Evolutionary conservation across 2,329 filamentous ascomycete genomes (phyloP).

Genomic region (Penicillium hesseltinei): DNA sequence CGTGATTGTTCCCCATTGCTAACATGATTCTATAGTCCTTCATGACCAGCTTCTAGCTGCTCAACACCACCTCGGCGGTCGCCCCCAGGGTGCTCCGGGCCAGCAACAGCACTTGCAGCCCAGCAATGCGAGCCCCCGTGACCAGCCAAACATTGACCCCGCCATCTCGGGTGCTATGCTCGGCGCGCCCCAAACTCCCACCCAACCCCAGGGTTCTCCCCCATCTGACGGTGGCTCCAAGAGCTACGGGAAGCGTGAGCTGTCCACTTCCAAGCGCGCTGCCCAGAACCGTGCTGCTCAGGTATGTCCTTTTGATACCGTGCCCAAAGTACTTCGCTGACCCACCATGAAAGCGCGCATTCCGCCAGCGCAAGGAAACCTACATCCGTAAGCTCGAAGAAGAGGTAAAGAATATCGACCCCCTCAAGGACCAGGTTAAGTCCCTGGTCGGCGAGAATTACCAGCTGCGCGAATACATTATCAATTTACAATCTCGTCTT

Average conservation of each 20-base stretch:
- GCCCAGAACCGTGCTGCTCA: slow-evolving; percentile 96
- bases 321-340: slow-evolving; percentile 10
- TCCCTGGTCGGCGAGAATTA: slow-evolving; percentile 85
- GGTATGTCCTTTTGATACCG: slow-evolving; percentile 55
- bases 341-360: slow-evolving; percentile 67
- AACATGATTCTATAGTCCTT: slow-evolving; percentile 48
- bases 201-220: slow-evolving; percentile 27
- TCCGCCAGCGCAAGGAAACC: slow-evolving; percentile 94
- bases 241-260: slow-evolving; percentile 72
- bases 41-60: slow-evolving; percentile 61
- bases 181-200: slow-evolving; percentile 38
- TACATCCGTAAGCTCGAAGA: slow-evolving; percentile 98
- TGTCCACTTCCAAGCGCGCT: slow-evolving; percentile 93
- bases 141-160: slow-evolving; percentile 58
- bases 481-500: slow-evolving; percentile 81
- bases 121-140: slow-evolving; percentile 44
- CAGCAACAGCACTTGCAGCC: slow-evolving; percentile 43
- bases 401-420: slow-evolving; percentile 77
- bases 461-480: slow-evolving; percentile 85
- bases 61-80: slow-evolving; percentile 41
- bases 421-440: slow-evolving; percentile 75
- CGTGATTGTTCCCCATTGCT: not conserved
- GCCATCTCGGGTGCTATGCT: slow-evolving; percentile 57
- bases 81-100: slow-evolving; percentile 43
- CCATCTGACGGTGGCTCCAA: slow-evolving; percentile 60